Base-by-base conservation (phyloP, 345 rosid species). In the Populus ilicifolia region DNA sequence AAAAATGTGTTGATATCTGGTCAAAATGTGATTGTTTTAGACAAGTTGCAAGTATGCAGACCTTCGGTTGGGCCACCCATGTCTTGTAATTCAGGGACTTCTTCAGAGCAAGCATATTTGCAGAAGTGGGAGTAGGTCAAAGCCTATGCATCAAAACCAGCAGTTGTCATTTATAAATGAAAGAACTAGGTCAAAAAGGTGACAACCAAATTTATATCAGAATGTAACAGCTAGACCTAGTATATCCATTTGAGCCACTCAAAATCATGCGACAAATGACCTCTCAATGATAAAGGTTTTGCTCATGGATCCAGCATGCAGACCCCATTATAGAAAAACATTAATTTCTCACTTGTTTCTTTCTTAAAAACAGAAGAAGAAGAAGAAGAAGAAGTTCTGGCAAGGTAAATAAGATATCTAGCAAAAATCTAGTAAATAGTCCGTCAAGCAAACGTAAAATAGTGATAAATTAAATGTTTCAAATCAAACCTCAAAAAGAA, bases 11-110 rank as follows among this genome's bases (percentile, higher is more conserved):
- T 44, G 27, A 25, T 67, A 30, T 67, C 20, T 41, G 46, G 38
- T 79, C 27, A 21, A 50, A 27, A 43, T 14, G 2, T 30, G 9
- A 21, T 68, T 29, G 46, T 16, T 18, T 0, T 38, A 46, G 73
- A 23, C 18, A 61, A 30, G 29, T 21, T 68, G 33, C 5, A 71
- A 54, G 48, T 5, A 63, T 38, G 74, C 86, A 43, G 77, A 95
- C 99, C 99, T 91, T 96, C 96, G 41, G 66, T 84, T 20, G 97
- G 98, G 67, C 99, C 99, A 69, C 98, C 96, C 98, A 94, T 92
- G 87, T 94, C 98, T 79, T 92, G 98, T 70, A 92, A 91, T 88
- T 92, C 97, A 63, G 97, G 98, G 70, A 91, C 89, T 87, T 96
- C 97, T 83, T 93, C 99, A 41, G 99, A 96, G 87, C 98, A 96